Base-by-base conservation (phyloP, 2,329 filamentous ascomycete genomes). In the Myriosclerotinia scirpicola region DNA sequence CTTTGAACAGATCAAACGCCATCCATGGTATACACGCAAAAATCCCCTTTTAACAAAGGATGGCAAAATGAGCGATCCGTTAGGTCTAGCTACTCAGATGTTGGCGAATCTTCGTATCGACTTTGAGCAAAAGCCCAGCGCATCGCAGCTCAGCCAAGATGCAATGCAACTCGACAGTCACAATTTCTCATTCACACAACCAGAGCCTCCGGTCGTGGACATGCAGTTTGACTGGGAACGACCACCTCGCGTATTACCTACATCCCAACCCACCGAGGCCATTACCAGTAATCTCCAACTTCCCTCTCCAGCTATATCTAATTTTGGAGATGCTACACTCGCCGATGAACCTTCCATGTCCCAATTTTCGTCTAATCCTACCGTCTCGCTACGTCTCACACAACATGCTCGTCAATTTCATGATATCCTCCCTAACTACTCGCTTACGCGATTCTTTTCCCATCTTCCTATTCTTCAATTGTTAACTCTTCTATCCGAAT, bases 1-100 rank as follows among this genome's bases (percentile, higher is more conserved):
- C n/a, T 89, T 98, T 71, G 85, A 91, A 61, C 88, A 93, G 73
- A 89, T 99, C 71, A 90, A 92, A 68, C 88, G 91, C 70, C 95
- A 99, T 78, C 94, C 93, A 1, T 99, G 95, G 95, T 97, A 92
- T 77, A 97, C 92, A 4, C 86, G 92, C 55, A 83, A 83, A 68
- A 99, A 98, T 77, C 84, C 83, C 42, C 89, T 93, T 73, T 83
- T 98, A 60, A 87, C 88, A 5, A 75, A 84, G 0, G 89, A 93
- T 68, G 94, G 94, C 71, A 87, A 84, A 70, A 84, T 93, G 44
- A 85, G 85, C 14, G 92, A 98, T 73, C 91, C 92, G 0, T 81
- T 98, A 69, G 86, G 87, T 65, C 83, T 99, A 56, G 95, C 95
- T n/a, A 96, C 95, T 0, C 88, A 92, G 75, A 97, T 99, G 92